phyloP scores from a whole-genome alignment of 768 basidiomycete species.

The Suillus cothurnatus region DNA sequence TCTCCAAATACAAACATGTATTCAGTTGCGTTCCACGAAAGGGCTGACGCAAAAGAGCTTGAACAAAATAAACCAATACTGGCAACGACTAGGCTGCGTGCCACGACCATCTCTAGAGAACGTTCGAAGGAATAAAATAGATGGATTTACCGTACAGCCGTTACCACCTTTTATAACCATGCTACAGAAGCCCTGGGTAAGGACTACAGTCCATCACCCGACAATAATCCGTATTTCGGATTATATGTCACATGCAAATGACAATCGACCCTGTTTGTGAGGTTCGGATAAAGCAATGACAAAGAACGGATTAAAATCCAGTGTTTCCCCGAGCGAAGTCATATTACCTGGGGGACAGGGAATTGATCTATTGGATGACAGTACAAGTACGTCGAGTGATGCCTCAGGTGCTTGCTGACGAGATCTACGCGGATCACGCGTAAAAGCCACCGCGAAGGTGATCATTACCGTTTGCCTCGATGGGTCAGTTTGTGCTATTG shows the following conservation, averaged over 20 bases:
- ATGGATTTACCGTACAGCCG: not conserved
- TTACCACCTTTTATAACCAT: slow-evolving; percentile 7
- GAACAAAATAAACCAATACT: slow-evolving; percentile 10
- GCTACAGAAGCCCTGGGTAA: not conserved
- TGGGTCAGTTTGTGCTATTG: not conserved
- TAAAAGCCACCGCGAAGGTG: not conserved
- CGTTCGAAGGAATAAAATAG: not conserved
- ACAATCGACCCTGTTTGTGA: not conserved
- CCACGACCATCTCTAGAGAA: slow-evolving; percentile 16
- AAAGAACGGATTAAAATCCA: not conserved
- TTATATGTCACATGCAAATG: not conserved
- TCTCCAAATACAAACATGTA: slow-evolving; percentile 66
- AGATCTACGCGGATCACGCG: not conserved
- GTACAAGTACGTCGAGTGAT: not conserved
- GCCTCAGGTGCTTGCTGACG: not conserved
- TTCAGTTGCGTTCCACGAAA: slow-evolving; percentile 54
- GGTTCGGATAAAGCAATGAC: not conserved
- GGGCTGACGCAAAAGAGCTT: slow-evolving; percentile 19
- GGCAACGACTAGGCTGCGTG: slow-evolving; percentile 7
- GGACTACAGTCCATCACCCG: not conserved
- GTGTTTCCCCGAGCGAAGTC: not conserved
- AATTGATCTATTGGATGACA: not conserved
- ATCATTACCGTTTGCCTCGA: not conserved
- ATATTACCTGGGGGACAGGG: not conserved
- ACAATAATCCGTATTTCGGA: slow-evolving; percentile 4